Evolutionary conservation across 2,329 filamentous ascomycete genomes (phyloP), one percentile per base, ranked within the genome.

Genomic region (Mariannaea sp.): DNA sequence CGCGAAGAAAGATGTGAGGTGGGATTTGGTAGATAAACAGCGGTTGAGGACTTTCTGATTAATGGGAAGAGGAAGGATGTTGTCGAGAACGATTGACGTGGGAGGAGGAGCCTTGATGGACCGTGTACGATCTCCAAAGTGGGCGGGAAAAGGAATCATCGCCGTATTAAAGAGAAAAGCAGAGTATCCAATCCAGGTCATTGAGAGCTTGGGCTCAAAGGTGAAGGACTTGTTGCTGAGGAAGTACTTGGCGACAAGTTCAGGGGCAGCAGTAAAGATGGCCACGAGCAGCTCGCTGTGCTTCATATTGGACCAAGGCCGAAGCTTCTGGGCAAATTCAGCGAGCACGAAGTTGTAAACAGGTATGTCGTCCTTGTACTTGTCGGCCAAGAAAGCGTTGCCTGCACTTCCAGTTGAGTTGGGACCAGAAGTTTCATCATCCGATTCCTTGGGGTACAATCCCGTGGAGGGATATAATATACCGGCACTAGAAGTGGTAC

Each of bases 141-240:
- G 82, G 20, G 76, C 68, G 2, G 92, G 92, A 2, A 96, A 77
- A 1, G 87, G 84, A 29, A 95, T 76, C 52, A 87, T 82, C 39
- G 97, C 85, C 1, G 87, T 84, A 56, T 88, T 89, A 71, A 95
- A 96, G 5, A 99, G 75, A 57, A 97, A 90, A 0, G 92, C 86
- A 0, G 92, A 91, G 68, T 95, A 96, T 35, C 93, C 92, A 61
- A 97, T 89, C 94, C 94, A 99, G 0, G 92, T 94, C 38, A 92
- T 87, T 3, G 92, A 94, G 5, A 95, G 80, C 68, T 96, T 97
- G 0, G 94, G 92, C 35, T 97, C 92, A 58, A 96, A 91, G 0
- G 87, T 84, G 65, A 97, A 94, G 48, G 87, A 83, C 55, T 83
- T 86, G 67, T 91, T 92, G 68, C 84, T 86, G 36, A 85, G 79